Evolutionary conservation across 441 rosid species (phyloP).

Genomic region (Populus hybrid): DNA sequence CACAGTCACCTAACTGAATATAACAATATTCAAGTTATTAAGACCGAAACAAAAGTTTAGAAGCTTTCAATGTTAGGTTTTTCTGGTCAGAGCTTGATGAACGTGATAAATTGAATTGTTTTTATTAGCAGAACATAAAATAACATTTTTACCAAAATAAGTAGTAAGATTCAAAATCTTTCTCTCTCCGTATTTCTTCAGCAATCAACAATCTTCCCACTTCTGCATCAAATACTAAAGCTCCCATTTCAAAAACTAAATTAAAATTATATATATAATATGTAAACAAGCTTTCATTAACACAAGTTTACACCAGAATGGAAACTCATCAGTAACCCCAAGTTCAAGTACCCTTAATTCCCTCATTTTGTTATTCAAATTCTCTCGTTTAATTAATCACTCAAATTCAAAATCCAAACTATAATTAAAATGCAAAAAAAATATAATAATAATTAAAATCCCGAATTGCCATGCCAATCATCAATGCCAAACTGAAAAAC

Average conservation of each 20-base stretch:
- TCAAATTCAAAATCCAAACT: background rate
- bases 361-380: background rate
- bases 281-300: background rate
- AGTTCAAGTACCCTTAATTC: background rate
- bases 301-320: background rate
- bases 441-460: background rate
- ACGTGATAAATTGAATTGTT: background rate
- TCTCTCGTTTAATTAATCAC: background rate
- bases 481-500: background rate
- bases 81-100: background rate
- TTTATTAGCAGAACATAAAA: background rate
- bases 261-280: too few relatives aligned
- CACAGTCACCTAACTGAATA: background rate
- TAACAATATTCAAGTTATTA: background rate
- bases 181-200: background rate
- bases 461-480: background rate
- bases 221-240: background rate
- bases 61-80: background rate
- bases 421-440: background rate
- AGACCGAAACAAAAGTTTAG: background rate
- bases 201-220: background rate
- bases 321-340: background rate
- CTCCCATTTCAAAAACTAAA: background rate
- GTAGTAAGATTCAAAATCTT: background rate
- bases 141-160: background rate